phyloP scores from a whole-genome alignment of 768 basidiomycete species.

The Lactarius indigo region DNA sequence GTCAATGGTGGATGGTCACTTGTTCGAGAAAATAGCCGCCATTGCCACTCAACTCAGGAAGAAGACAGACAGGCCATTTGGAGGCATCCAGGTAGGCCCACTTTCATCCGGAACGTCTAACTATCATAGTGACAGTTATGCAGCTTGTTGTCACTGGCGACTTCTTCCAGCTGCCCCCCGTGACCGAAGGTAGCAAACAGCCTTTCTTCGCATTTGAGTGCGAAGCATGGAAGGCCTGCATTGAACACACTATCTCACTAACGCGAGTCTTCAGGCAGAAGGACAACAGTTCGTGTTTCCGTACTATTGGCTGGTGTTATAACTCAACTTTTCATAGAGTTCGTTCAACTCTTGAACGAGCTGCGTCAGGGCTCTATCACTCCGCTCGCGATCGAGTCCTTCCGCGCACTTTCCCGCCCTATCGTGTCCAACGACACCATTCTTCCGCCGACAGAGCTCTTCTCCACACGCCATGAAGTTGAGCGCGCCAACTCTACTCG shows the following conservation, averaged over 20 bases:
- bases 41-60: conserved; percentile 51
- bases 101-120: conserved; percentile 34
- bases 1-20: conserved; percentile 64
- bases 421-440: conserved; percentile 28
- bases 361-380: conserved; percentile 62
- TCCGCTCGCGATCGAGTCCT: conserved; percentile 41
- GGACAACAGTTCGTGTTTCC: conserved; percentile 51
- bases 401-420: conserved; percentile 45
- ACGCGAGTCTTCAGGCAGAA: conserved; percentile 76
- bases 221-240: conserved; percentile 51
- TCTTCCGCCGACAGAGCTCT: conserved; percentile 50
- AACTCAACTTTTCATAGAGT: conserved; percentile 39
- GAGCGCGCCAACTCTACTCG: conserved; percentile 58
- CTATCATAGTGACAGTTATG: not conserved
- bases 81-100: conserved; percentile 55
- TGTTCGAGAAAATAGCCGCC: conserved; percentile 56
- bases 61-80: conserved; percentile 51
- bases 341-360: conserved; percentile 73
- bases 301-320: not conserved
- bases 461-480: conserved; percentile 67
- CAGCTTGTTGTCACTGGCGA: conserved; percentile 61
- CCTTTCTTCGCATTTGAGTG: conserved; percentile 68
- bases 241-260: conserved; percentile 58
- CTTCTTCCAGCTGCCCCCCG: conserved; percentile 64
- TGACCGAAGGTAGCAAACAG: conserved; percentile 40